Base-by-base conservation (phyloP, 768 basidiomycete species). In the Cubamyces sp. region DNA sequence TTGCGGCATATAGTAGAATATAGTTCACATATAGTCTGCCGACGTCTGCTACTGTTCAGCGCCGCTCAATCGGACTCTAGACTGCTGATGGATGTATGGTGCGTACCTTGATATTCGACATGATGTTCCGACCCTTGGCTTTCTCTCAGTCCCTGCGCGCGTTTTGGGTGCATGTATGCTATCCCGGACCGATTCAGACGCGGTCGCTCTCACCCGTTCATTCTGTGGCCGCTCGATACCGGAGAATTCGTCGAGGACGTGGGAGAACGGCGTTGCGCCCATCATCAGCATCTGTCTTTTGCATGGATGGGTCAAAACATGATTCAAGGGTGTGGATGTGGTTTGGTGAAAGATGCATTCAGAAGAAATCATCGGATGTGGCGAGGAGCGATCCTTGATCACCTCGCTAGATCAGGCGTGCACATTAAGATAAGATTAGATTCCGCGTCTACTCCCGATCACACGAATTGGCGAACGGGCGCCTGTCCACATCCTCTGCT, bases 371-470 rank as follows among this genome's bases (percentile, higher is more conserved):
- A n/a, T n/a, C n/a, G n/a, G n/a, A n/a, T 42, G 40, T 25, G 25
- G 12, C 6, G 7, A 42, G n/a, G 28, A 26, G 15, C 30, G 4
- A 46, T 46, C 6, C 28, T 8, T 30, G 5, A 34, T 34, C 34
- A 34, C 11, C 34, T 34, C 34, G 34, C 9, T 34, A 34, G 34
- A 34, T 34, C 11, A 6, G 34, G 6, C 34, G 5, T 11, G 11
- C 9, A 9, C 3, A 45, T 15, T 19, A 2, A 51, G 62, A 63
- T 57, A 30, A 63, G 62, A 63, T 63, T 26, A 63, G 57, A 58
- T 54, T 16, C 5, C 11, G 61, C 62, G 62, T 39, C 28, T 45
- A 47, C 23, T 12, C 34, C 39, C 54, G 61, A 61, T 61, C 53
- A 45, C 46, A 49, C 25, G 48, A 49, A 26, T 9, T 42, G 14